Evolutionary conservation across 495 filamentous ascomycete species (phyloP), one percentile per base, ranked within the genome.

Genomic region (Hypoxylon intermedium): DNA sequence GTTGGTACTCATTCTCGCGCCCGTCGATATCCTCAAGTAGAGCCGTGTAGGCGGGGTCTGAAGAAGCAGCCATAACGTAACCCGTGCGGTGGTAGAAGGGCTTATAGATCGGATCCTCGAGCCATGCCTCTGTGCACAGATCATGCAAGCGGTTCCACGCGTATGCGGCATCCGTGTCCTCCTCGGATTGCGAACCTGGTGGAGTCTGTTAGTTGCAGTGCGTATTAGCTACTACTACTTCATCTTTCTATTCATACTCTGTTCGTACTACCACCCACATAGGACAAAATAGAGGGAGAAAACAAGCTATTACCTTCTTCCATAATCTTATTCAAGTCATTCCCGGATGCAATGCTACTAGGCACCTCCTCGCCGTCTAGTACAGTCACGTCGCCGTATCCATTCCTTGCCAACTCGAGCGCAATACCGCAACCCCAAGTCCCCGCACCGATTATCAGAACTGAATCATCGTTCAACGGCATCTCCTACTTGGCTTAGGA

Each of bases 241-340:
- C 51, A 34, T 5, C 16, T 6, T 6, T 49, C 18, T 31, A 2
- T 38, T 49, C 11, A n/a, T 7, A 26, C 7, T 26, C 4, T 26
- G 24, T 26, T 26, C 24, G 24, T 26, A 3, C 24, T 26, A 26
- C 4, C 7, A 26, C n/a, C n/a, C n/a, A n/a, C n/a, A n/a, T n/a
- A n/a, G n/a, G n/a, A 11, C 18, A 20, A 26, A 24, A 9, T 9
- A 28, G 5, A 1, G 13, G 15, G 47, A 23, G 18, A n/a, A 21
- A 43, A 16, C 12, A 6, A 26, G 24, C 24, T 9, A 37, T 23
- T 62, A 79, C 81, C 71, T 73, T 78, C 75, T 60, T 84, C 81
- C 67, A 83, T 77, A 47, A 83, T 83, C 50, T 83, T 83, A 44
- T 85, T 85, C 13, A 85, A 61, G 50, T 83, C 82, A 54, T 83